Percentiles rank a stretch among this genome's conserved stretches.
phyloP scores from a whole-genome alignment of 1,284 basidiomycete genomes.

The Ceratobasidium sp. region DNA sequence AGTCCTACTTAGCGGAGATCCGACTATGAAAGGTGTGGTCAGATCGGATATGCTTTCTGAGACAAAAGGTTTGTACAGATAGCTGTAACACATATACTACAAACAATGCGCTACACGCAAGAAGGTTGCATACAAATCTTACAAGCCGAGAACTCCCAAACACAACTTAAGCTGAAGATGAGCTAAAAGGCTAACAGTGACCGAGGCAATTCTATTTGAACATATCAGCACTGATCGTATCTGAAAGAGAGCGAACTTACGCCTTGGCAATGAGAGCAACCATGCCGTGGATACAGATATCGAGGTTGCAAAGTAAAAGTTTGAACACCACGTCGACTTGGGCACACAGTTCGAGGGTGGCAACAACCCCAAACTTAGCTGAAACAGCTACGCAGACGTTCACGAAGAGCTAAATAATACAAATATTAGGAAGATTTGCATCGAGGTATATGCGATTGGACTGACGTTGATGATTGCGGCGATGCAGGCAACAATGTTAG shows the following conservation, averaged over 20 bases:
- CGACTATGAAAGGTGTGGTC: too few relatives aligned
- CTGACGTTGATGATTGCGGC: slow-evolving; percentile 32
- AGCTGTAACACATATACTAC: background rate
- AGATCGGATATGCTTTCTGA: too few relatives aligned
- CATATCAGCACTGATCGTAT: background rate
- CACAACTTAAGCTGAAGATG: background rate
- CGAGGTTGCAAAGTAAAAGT: slow-evolving; percentile 14
- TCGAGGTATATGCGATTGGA: background rate
- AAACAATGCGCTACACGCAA: background rate
- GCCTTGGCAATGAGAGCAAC: slow-evolving; percentile 29
- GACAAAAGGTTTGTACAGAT: too few relatives aligned
- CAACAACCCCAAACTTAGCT: slow-evolving; percentile 18
- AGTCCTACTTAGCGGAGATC: too few relatives aligned
- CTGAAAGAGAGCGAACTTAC: background rate
- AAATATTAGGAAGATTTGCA: background rate
- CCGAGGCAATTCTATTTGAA: background rate
- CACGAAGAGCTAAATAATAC: slow-evolving; percentile 17
- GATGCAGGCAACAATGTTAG: slow-evolving; percentile 35
- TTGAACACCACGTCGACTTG: slow-evolving; percentile 30
- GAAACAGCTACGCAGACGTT: slow-evolving; percentile 21
- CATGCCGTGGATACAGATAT: slow-evolving; percentile 38
- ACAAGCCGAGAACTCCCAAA: background rate
- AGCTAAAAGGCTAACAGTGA: background rate
- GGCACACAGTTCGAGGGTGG: background rate
- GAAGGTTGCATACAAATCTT: background rate